Evolutionary conservation across 805 yeast genomes (phyloP).

Genomic region (Candida vaughaniae): DNA sequence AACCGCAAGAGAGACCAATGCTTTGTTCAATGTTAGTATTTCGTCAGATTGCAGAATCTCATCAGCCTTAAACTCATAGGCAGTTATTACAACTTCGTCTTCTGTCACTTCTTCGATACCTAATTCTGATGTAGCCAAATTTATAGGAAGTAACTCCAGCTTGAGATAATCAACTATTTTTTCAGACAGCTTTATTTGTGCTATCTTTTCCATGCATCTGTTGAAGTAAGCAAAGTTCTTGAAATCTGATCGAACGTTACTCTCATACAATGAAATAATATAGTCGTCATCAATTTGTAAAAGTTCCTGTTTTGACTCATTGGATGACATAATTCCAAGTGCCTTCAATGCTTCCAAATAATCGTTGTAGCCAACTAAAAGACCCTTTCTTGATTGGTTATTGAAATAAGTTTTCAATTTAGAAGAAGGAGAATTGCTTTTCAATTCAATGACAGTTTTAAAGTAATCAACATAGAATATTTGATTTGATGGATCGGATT

Average conservation of each 20-base stretch:
- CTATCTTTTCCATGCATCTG: constrained; percentile 26
- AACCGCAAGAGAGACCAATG: constrained; percentile 62
- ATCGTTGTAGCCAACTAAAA: constrained; percentile 33
- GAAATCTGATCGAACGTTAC: constrained; percentile 28
- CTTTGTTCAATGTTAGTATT: constrained; percentile 45
- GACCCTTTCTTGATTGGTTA: constrained; percentile 24
- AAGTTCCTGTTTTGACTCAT: constrained; percentile 2
- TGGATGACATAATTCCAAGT: constrained; percentile 25
- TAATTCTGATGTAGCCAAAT: constrained; percentile 34
- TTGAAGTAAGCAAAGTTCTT: constrained; percentile 38
- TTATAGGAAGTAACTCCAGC: constrained; percentile 32
- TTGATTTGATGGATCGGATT: constrained; percentile 31
- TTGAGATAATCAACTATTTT: constrained; percentile 22
- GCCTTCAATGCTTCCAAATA: constrained; percentile 30
- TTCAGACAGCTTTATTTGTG: constrained; percentile 23
- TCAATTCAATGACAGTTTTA: constrained; percentile 18
- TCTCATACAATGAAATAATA: constrained; percentile 33
- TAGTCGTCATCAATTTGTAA: constrained; percentile 31
- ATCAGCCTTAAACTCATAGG: constrained; percentile 61
- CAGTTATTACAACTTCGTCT: constrained; percentile 69
- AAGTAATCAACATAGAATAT: constrained; percentile 40
- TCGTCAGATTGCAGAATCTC: constrained; percentile 41
- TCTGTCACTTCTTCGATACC: constrained; percentile 44
- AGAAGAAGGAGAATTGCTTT: constrained; percentile 10
- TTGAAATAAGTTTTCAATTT: constrained; percentile 26